Evolutionary conservation across 805 yeast genomes (phyloP), one percentile per base, ranked within the genome.

Genomic region (Candida multigemmis): DNA sequence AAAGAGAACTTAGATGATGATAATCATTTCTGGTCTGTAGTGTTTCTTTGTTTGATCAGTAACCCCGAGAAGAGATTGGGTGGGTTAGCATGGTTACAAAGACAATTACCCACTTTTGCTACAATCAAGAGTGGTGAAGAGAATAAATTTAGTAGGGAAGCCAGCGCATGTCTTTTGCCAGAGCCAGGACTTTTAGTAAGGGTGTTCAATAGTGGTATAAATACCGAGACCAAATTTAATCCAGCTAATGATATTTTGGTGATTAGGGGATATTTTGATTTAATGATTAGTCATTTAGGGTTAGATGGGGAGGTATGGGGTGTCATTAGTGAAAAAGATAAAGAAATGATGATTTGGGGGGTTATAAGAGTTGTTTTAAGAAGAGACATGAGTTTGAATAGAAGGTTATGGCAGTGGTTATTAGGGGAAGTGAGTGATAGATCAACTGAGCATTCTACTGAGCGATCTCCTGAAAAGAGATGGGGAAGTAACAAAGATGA

Each of bases 331-430:
- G 40, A 52, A 0, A 54, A 61, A 5, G 94, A 85, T 41, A 66
- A 70, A 25, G 68, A 71, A 34, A 40, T 68, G 16, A 53, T 86
- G 20, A 48, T 85, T 11, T 58, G 77, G 51, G 61, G 74, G 7
- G 77, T 86, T 20, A 68, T 85, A 14, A 53, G 65, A 7, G 75
- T 87, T 0, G 78, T 91, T 3, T 56, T 85, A 23, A 73, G 79
- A 23, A 77, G 77, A 40, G 99, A 91, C 50, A 85, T 91, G 96
- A 85, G 96, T 6, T 65, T 91, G 33, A 91, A 91, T 50, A 68
- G 98, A 51, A 68, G 99, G 41, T 63, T 91, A 12, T 87, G 97
- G 96, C 77, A 69, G 33, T 91, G 96, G 94, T 56, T 91, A 6
- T 52, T 89, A 16, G 96, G 97, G 0, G 91, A 95, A 2, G 85